Evolutionary conservation across 1,139 yeast species (phyloP).

Genomic region (Debaryomyces fabryi): DNA sequence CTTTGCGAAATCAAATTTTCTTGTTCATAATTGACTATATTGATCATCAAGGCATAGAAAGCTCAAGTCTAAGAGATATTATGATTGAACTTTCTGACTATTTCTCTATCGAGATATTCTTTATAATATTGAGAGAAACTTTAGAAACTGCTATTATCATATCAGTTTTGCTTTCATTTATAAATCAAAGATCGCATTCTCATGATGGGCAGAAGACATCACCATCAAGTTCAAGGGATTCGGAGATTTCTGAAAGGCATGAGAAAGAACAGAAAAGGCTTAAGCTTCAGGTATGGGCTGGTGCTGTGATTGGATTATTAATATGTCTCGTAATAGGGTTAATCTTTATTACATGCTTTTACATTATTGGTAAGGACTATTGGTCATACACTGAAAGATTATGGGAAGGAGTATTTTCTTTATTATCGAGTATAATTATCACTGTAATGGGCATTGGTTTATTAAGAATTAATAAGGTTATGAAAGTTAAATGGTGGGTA

Average conservation of each 20-base stretch:
- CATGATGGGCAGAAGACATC: neutral
- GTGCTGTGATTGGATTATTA: conserved; percentile 70
- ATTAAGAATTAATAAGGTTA: conserved; percentile 73
- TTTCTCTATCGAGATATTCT: conserved; percentile 78
- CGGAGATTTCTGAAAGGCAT: neutral
- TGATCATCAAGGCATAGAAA: neutral
- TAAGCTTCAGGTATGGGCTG: conserved; percentile 79
- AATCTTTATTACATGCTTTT: conserved; percentile 73
- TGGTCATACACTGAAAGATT: conserved; percentile 83
- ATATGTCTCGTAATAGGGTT: conserved; percentile 80
- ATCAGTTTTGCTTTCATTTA: conserved; percentile 80
- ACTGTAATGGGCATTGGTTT: conserved; percentile 89
- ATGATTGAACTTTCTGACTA: conserved; percentile 45
- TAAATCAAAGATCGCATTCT: conserved; percentile 55
- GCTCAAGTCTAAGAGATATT: neutral
- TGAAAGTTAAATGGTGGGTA: conserved; percentile 55
- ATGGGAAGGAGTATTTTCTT: conserved; percentile 91
- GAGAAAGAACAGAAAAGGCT: conserved; percentile 32
- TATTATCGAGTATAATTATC: conserved; percentile 78
- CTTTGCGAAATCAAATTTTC: conserved; percentile 2
- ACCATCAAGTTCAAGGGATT: neutral
- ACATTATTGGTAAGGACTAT: conserved; percentile 73
- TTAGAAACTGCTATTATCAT: conserved; percentile 86
- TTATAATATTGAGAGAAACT: conserved; percentile 84
- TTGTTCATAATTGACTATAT: neutral